phyloP scores from a whole-genome alignment of 306 rosid species.

The Malus asiatica region DNA sequence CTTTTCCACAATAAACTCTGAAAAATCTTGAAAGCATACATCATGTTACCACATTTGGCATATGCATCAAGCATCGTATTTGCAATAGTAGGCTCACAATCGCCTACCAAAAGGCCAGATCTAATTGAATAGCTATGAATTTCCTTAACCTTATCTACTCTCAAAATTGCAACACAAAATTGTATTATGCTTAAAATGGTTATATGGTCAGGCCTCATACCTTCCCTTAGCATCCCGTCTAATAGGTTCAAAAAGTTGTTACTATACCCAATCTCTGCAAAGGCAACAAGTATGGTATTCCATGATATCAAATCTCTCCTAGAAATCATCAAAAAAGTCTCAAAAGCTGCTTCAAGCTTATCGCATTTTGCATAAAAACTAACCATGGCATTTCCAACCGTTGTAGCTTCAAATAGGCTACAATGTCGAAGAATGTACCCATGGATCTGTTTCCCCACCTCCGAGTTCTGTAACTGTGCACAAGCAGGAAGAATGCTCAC shows the following conservation, averaged over 20 bases:
- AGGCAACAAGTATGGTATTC: slow-evolving; percentile 77
- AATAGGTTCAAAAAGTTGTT: slow-evolving; percentile 44
- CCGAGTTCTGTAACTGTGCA: slow-evolving; percentile 36
- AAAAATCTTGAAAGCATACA: slow-evolving; percentile 51
- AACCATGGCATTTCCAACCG: slow-evolving; percentile 69
- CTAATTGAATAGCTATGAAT: slow-evolving; percentile 57
- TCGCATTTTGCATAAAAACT: slow-evolving; percentile 70
- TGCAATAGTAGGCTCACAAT: slow-evolving; percentile 45
- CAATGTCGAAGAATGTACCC: slow-evolving; percentile 50
- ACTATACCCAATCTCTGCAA: slow-evolving; percentile 32
- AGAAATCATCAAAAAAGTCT: slow-evolving; percentile 43
- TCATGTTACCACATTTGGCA: slow-evolving; percentile 65
- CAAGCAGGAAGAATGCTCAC: slow-evolving; percentile 74
- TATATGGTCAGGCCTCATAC: slow-evolving; percentile 50
- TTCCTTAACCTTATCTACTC: slow-evolving; percentile 65
- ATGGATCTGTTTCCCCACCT: slow-evolving; percentile 60
- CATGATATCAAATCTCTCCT: slow-evolving; percentile 84
- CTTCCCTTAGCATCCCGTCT: slow-evolving; percentile 44
- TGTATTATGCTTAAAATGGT: slow-evolving; percentile 53
- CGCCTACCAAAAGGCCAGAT: slow-evolving; percentile 38
- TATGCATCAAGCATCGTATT: slow-evolving; percentile 89
- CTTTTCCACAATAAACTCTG: slow-evolving; percentile 43
- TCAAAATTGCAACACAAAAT: slow-evolving; percentile 41
- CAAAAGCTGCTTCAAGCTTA: slow-evolving; percentile 37
- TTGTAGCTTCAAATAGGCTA: slow-evolving; percentile 38